These are phyloP conservation scores for Saturnispora silvae DNA, from an alignment of 805 yeast genomes.

Conservation along the genomic window DNA sequence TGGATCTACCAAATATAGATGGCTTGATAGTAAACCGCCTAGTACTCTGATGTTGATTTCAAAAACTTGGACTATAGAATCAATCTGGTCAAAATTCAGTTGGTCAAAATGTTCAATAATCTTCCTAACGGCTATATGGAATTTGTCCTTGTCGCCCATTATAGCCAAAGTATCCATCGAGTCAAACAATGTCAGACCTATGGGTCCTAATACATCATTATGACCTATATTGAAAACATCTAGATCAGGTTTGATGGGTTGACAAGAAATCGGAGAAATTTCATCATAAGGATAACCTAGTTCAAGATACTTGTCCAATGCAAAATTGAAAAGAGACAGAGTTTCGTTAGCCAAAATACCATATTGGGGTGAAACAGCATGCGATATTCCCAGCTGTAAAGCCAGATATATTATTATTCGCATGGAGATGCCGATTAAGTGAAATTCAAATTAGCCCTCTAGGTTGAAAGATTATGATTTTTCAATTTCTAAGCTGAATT, in stretches of 20 bases:
- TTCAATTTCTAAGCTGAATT: too few species aligned
- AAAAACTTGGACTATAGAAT: conserved; percentile 76
- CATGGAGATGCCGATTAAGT: too few species aligned
- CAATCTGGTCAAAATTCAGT: conserved; percentile 53
- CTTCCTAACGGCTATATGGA: conserved; percentile 35
- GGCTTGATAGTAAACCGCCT: conserved; percentile 76
- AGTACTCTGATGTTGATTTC: conserved; percentile 74
- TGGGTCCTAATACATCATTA: conserved; percentile 82
- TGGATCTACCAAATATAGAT: conserved; percentile 51
- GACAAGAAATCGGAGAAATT: conserved; percentile 63
- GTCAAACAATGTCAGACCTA: conserved; percentile 69
- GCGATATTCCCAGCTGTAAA: too few species aligned
- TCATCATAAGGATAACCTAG: conserved; percentile 79
- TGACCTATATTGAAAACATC: conserved; percentile 44
- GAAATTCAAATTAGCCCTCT: too few species aligned
- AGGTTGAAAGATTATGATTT: too few species aligned
- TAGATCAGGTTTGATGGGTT: conserved; percentile 54
- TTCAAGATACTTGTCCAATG: conserved; percentile 58
- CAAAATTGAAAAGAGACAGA: conserved; percentile 53
- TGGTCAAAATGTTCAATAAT: conserved; percentile 28
- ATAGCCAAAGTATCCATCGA: conserved; percentile 70
- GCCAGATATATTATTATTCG: too few species aligned
- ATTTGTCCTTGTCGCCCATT: conserved; percentile 49
- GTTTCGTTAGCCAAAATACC: too few species aligned
- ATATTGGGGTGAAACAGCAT: too few species aligned